Base-by-base conservation (phyloP, 441 rosid genomes). In the Theobroma grandiflorum region DNA sequence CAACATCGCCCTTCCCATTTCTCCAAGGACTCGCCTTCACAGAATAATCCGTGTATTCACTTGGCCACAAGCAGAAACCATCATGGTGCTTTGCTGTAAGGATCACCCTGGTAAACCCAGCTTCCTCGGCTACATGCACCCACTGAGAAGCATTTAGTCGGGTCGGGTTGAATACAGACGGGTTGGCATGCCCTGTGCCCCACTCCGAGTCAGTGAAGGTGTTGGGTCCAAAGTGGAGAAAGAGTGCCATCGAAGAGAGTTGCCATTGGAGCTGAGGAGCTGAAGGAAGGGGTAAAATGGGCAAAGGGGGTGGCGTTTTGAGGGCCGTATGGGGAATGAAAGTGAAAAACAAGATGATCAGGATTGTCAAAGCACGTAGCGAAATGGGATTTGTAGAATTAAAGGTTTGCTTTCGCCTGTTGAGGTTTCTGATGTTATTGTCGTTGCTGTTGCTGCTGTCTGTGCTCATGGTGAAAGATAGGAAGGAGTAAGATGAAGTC, bases 21-120 rank as follows among this genome's bases (percentile, higher is more conserved):
- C 89, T 82, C 96, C 97, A 96, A 12, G 89, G 75, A 78, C 94
- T 88, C 0, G 95, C 85, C 87, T 82, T 88, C 45, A 93, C 96
- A 31, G 96, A 90, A 86, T 91, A 94, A 35, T 93, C 86, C 0
- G 96, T 96, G 84, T 88, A 95, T 35, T 84, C 88, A 65, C 89
- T 89, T 3, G 96, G 98, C 99, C 98, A 96, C 82, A 96, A 85
- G 69, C 98, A 96, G 84, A 96, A 94, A n/a, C 99, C 99, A 58
- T 96, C 99, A 76, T 93, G 98, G 88, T 96, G 98, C 65, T 96
- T 96, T 4, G 98, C 93, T 0, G 98, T 96, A 78, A 96, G 92
- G 62, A 94, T 88, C 50, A 96, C 87, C 6, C 93, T 90, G 8
- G 90, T 80, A 82, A 96, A 96, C 8, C 97, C 98, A 6, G 86